Evolutionary conservation across 75 land plant species (phyloP).

Genomic region (Picea sitchensis): DNA sequence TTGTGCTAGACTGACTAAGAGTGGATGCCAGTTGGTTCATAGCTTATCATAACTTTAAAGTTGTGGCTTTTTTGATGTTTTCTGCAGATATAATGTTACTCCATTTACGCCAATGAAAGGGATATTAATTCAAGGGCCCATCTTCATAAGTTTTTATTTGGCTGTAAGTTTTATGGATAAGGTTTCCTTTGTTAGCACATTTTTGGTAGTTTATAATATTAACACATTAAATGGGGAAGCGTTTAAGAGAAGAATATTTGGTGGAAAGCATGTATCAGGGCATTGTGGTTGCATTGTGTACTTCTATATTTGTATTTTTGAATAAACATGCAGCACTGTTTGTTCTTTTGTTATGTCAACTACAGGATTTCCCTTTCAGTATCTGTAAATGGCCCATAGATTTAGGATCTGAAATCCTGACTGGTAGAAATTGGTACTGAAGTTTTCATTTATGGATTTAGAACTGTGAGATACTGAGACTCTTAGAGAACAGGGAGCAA

Average conservation of each 20-base stretch:
- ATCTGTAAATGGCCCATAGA: background rate
- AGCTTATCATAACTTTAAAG: background rate
- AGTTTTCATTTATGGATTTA: constrained; percentile 1
- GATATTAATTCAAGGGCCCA: constrained; percentile 73
- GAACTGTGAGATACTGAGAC: background rate
- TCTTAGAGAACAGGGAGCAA: too few relatives aligned
- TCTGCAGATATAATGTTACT: constrained; percentile 61
- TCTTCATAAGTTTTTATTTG: constrained; percentile 87
- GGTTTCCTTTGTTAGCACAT: background rate
- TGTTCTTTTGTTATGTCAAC: background rate
- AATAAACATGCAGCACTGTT: background rate
- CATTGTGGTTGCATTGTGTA: background rate
- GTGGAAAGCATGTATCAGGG: background rate
- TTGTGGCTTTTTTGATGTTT: constrained; percentile 10
- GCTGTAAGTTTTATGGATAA: constrained; percentile 58
- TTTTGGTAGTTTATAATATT: background rate
- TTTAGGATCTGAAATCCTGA: background rate
- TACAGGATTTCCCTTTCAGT: background rate
- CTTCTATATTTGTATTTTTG: constrained; percentile 2
- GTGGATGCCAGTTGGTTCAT: constrained; percentile 8
- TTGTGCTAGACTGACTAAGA: background rate
- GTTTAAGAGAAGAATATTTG: background rate
- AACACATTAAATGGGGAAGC: background rate
- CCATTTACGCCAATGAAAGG: constrained; percentile 89
- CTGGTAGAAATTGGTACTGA: background rate